A percentile compares a stretch with the other conserved stretches of the same genome.
phyloP scores from a whole-genome alignment of 2,329 filamentous ascomycete species.

The Amesomyces nigricolor region DNA sequence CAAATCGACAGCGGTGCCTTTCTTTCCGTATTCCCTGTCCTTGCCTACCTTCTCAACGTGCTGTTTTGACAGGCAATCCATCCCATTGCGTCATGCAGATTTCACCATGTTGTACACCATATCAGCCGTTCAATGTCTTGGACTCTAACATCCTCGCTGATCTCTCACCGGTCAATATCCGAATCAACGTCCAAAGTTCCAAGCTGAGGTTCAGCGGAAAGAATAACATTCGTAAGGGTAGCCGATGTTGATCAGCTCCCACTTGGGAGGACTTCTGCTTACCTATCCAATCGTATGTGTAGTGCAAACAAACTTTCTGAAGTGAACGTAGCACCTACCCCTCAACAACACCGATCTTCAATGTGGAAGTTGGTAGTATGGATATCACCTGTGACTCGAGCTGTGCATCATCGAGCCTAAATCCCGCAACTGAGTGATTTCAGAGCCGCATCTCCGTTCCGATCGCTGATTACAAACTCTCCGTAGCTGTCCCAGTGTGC shows the following conservation, averaged over 20 bases:
- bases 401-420: background rate
- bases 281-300: background rate
- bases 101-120: background rate
- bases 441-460: too few relatives aligned
- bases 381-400: background rate
- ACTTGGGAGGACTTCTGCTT: background rate
- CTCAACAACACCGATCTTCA: background rate
- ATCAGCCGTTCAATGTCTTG: background rate
- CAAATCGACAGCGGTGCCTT: too few relatives aligned
- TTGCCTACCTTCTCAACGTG: too few relatives aligned
- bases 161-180: background rate
- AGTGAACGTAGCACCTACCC: background rate
- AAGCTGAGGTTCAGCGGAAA: background rate
- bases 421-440: background rate
- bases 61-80: too few relatives aligned
- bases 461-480: too few relatives aligned
- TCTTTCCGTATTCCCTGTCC: too few relatives aligned
- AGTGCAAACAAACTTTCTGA: background rate
- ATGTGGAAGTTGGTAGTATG: background rate
- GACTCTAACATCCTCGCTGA: background rate
- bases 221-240: too few relatives aligned
- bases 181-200: background rate
- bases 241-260: too few relatives aligned
- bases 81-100: background rate
- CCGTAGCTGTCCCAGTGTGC: too few relatives aligned